These are phyloP conservation scores for Scolecobasidium constrictum DNA, from an alignment of 2,329 filamentous ascomycete species.

Conservation along the genomic window DNA sequence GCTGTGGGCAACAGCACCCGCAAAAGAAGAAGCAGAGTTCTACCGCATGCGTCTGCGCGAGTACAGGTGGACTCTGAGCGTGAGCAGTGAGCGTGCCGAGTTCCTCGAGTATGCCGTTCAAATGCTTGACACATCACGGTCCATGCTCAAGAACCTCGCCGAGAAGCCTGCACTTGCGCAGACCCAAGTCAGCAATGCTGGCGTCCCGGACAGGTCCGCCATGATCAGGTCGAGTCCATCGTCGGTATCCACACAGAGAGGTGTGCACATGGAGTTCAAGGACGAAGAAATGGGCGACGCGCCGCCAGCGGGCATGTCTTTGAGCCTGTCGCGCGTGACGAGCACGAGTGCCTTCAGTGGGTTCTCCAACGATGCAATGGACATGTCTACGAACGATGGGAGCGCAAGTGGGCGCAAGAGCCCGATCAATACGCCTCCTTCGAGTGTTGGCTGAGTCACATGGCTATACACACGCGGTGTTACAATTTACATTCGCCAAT, in stretches of 20 bases:
- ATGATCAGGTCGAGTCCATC: background rate
- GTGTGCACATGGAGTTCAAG: slow-evolving; percentile 1
- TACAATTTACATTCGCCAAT: too few species aligned
- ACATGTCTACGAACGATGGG: slow-evolving; percentile 3
- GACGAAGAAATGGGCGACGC: slow-evolving; percentile 1
- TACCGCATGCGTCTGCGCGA: slow-evolving; percentile 77
- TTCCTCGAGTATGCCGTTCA: slow-evolving; percentile 36
- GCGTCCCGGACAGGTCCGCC: slow-evolving; percentile 18
- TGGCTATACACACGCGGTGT: too few species aligned
- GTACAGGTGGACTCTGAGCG: slow-evolving; percentile 87
- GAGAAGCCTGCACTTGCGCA: slow-evolving; percentile 31
- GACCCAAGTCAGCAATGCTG: slow-evolving; percentile 23
- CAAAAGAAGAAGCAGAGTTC: slow-evolving; percentile 82
- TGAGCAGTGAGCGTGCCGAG: slow-evolving; percentile 61
- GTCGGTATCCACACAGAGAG: background rate
- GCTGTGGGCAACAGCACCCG: slow-evolving; percentile 79
- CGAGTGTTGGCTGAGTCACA: slow-evolving; percentile 6
- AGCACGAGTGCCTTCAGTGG: slow-evolving; percentile 8
- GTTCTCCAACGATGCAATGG: slow-evolving; percentile 9
- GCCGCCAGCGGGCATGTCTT: background rate
- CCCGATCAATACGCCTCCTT: slow-evolving; percentile 5
- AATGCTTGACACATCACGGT: slow-evolving; percentile 32
- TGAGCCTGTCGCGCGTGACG: slow-evolving; percentile 4
- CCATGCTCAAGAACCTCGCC: slow-evolving; percentile 32
- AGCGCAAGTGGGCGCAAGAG: background rate